These are phyloP conservation scores for Nakataea oryzae DNA, from an alignment of 2,329 filamentous ascomycete species.

Conservation along the genomic window DNA sequence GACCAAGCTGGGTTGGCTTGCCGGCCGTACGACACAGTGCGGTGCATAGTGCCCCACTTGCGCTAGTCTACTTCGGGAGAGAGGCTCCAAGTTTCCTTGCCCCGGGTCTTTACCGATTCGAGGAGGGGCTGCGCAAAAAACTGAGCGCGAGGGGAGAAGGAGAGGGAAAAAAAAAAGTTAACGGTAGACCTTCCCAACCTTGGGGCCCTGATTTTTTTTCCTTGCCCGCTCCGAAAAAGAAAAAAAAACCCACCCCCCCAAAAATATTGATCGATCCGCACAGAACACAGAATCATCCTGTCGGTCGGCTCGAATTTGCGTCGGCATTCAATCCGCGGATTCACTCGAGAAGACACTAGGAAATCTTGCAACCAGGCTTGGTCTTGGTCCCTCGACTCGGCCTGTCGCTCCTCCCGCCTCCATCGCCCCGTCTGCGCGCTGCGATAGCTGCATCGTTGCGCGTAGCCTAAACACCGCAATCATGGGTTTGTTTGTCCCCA, in stretches of 20 bases:
- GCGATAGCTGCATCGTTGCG: conserved; percentile 16
- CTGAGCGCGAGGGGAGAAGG: background rate
- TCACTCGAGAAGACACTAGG: background rate
- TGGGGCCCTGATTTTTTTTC: background rate
- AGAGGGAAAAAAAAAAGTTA: conserved; percentile 8
- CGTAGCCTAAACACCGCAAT: conserved; percentile 17
- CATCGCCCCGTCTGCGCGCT: conserved; percentile 15
- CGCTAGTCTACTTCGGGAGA: background rate
- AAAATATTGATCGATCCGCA: conserved; percentile 4
- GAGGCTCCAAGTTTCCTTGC: conserved; percentile 1
- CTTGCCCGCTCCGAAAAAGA: conserved; percentile 15
- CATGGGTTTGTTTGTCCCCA: conserved; percentile 16
- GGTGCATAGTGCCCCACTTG: background rate
- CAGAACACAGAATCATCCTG: conserved; percentile 8
- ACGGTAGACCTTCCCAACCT: background rate
- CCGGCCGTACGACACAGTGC: background rate
- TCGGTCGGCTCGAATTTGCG: background rate
- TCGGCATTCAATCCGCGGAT: background rate
- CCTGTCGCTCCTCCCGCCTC: background rate
- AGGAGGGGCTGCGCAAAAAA: background rate
- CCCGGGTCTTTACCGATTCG: background rate
- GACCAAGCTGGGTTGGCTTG: background rate
- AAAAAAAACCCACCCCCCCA: conserved; percentile 12
- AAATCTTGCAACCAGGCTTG: no score
- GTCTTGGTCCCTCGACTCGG: background rate